Evolutionary conservation across 1,284 basidiomycete species (phyloP), one percentile per base, ranked within the genome.

Genomic region (Apiotrichum sp.): DNA sequence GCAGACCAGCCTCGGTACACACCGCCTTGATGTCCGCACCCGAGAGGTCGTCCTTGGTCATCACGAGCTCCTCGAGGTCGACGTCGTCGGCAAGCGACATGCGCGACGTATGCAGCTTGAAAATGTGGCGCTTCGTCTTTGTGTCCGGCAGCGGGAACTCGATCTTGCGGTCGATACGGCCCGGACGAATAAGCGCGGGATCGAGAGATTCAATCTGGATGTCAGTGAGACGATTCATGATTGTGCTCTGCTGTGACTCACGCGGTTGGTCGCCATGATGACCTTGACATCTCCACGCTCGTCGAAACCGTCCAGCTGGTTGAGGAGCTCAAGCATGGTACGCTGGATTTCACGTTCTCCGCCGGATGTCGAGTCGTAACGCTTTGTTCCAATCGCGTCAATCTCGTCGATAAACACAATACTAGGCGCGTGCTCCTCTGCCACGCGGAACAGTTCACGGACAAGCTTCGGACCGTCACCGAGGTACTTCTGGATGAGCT

Each of bases 391-490:
- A 69, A 99, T 85, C 35, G 96, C 96, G 71, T 99, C 96, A 61
- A 99, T 90, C 76, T 99, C 96, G 74, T 99, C 96, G 73, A 99
- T 98, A 76, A 99, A 99, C 40, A 99, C 91, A 62, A 99, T 98
- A 52, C 93, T 95, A 4, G 96, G 95, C 10, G 93, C 90, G 70
- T 98, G 89, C 72, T 98, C 93, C 76, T 97, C 93, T 8, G 96
- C 96, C 5, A 97, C 88, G 57, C 93, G 84, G 83, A 99, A 99
- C 42, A 98, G 80, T 70, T 99, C 95, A 58, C 96, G 86, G 14
- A 99, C 96, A 48, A 98, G 85, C 78, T 98, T 98, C 46, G 95
- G 93, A n/a, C 96, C 96, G 68, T 98, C 96, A 69, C 96, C 96
- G 46, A 98, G 87, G 73, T 98, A 98, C 74, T 98, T 99, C 79